phyloP scores from a whole-genome alignment of 768 basidiomycete species.

The Boletellus emodensis region DNA sequence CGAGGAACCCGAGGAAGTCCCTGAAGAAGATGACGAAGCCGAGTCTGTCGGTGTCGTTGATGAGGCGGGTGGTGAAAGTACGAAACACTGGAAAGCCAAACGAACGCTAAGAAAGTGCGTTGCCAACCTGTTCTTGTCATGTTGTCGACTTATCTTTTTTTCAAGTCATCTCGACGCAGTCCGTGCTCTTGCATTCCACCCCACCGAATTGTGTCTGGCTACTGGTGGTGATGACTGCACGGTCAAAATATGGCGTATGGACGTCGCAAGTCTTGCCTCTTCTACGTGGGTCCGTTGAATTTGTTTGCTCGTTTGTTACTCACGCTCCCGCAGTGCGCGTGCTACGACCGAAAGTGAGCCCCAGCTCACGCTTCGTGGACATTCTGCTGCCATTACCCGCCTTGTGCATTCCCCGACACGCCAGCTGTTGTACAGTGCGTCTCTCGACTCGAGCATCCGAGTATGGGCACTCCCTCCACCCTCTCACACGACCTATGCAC shows the following conservation, averaged over 20 bases:
- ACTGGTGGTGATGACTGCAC: constrained; percentile 94
- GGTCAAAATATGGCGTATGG: constrained; percentile 94
- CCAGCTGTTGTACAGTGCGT: constrained; percentile 83
- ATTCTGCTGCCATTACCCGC: constrained; percentile 86
- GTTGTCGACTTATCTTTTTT: constrained; percentile 7
- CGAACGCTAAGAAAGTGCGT: constrained; percentile 86
- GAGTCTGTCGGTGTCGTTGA: constrained; percentile 50
- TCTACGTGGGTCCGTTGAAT: constrained; percentile 57
- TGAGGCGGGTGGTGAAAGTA: constrained; percentile 63
- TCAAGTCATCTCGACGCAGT: constrained; percentile 90
- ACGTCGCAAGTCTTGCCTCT: constrained; percentile 68
- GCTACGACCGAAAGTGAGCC: constrained; percentile 88
- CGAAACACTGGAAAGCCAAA: constrained; percentile 81
- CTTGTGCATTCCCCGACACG: constrained; percentile 76
- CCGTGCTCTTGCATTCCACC: constrained; percentile 86
- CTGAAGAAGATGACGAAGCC: constrained; percentile 70
- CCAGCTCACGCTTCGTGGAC: constrained; percentile 88
- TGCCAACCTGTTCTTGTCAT: constrained; percentile 7
- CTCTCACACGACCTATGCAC: constrained; percentile 85
- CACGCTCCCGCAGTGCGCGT: constrained; percentile 45
- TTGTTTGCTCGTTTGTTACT: neutral
- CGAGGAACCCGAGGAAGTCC: constrained; percentile 58
- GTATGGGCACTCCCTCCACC: constrained; percentile 80
- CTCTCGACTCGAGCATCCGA: constrained; percentile 89
- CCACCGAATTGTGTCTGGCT: constrained; percentile 79